Evolutionary conservation across 1,284 basidiomycete genomes (phyloP), one percentile per base, ranked within the genome.

Genomic region (Porodaedalea pini): DNA sequence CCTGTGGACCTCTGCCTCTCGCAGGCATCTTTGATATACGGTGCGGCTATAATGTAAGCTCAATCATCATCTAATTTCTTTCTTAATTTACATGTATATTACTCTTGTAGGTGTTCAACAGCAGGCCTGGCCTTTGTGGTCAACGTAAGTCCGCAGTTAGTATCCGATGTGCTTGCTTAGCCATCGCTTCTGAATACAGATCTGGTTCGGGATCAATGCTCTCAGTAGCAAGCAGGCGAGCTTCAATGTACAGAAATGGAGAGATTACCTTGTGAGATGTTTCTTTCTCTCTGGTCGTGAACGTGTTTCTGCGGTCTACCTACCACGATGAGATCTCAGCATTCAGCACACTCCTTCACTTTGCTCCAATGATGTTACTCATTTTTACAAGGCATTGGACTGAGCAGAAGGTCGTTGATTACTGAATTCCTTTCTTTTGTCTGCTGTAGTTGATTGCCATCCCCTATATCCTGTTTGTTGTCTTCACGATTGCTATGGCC

Each of bases 311-410:
- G 5, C 31, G 4, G 15, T 15, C n/a, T n/a, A n/a, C n/a, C n/a
- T 99, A 98, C 74, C 88, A 92, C 67, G 95, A 98, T 62, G 94
- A 98, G 75, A 90, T 96, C 43, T 94, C 92, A 25, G 84, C 89
- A 7, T 76, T 90, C 64, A 86, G 85, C 68, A 88, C 92, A 39
- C 76, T 92, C 56, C 81, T 98, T 67, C 92, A 94, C 72, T 94
- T 99, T 67, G 94, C 93, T 2, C 97, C 97, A 4, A 98, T 95
- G 2, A 74, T 98, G 43, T 81, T 98, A 63, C 86, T 98, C 65
- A 88, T 88, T 54, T 96, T 93, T 67, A 80, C 97, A 62, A 80
- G 98, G 43, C 86, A 94, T 67, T 99, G 87, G 80, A 87, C n/a
- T n/a, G n/a, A n/a, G n/a, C n/a, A n/a, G n/a, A n/a, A n/a, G n/a